A percentile compares a stretch with the other conserved stretches of the same genome.
Evolutionary conservation across 148 eudicot genomes (phyloP).

Genomic region (Silene latifolia): DNA sequence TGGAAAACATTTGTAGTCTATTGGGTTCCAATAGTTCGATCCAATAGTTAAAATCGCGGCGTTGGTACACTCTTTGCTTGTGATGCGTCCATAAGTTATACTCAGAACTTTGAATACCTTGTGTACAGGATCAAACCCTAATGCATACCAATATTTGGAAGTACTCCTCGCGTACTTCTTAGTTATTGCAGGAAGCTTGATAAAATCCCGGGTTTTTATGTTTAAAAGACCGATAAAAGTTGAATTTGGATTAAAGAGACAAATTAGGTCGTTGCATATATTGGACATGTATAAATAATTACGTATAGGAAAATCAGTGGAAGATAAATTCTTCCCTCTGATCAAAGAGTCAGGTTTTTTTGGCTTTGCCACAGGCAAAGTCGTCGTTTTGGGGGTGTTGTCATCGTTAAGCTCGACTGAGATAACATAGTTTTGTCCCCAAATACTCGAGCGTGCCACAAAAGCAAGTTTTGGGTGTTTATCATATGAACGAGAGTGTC

Average conservation of each 20-base stretch:
- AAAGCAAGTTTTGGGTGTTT: not conserved
- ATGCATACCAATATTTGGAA: not conserved
- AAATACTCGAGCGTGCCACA: not conserved
- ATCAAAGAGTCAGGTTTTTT: too few relatives aligned
- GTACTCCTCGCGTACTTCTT: too few relatives aligned
- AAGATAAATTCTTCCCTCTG: too few relatives aligned
- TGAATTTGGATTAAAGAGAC: too few relatives aligned
- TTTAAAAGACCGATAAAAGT: too few relatives aligned
- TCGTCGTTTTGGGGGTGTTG: too few relatives aligned
- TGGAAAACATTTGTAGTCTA: not conserved
- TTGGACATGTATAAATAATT: too few relatives aligned
- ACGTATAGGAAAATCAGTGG: too few relatives aligned
- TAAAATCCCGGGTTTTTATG: too few relatives aligned
- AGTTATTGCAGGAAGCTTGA: too few relatives aligned
- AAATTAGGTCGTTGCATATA: too few relatives aligned
- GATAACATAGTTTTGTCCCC: not conserved
- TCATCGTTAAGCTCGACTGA: not conserved
- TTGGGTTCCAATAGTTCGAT: not conserved
- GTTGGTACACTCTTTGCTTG: not conserved
- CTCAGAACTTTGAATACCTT: not conserved
- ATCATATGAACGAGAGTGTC: not conserved
- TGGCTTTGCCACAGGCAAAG: too few relatives aligned
- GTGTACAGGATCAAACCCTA: not conserved
- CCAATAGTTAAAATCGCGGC: not conserved
- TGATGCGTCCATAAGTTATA: not conserved